A percentile compares a stretch with the other conserved stretches of the same genome.
These are phyloP conservation scores for Eutrema heterophyllum DNA, from an alignment of 345 rosid genomes.

Conservation along the genomic window DNA sequence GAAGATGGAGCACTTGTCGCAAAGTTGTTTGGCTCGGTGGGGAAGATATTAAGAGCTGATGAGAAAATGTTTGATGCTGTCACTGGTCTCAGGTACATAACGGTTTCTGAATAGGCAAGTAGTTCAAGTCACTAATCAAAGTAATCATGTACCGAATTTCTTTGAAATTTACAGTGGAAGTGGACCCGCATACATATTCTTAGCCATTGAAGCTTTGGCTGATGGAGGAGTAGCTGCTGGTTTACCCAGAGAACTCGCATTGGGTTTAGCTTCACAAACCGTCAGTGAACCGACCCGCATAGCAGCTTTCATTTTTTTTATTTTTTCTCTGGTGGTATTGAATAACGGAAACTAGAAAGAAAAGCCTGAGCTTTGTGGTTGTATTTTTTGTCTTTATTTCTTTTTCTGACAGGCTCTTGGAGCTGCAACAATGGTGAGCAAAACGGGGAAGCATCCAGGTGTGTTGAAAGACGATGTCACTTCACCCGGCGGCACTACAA, in stretches of 20 bases:
- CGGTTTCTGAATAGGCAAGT: not conserved
- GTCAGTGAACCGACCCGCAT: conserved; percentile 37
- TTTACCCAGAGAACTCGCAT: conserved; percentile 83
- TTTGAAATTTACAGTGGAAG: conserved; percentile 59
- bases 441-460: conserved; percentile 85
- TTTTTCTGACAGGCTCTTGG: conserved; percentile 63
- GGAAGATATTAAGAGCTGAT: conserved; percentile 82
- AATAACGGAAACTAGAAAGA: not conserved
- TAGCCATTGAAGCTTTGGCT: conserved; percentile 93
- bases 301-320: not conserved
- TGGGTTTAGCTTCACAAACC: conserved; percentile 85
- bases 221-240: conserved; percentile 99
- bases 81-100: conserved; percentile 75
- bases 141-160: not conserved
- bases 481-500: conserved; percentile 92
- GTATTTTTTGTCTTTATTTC: not conserved
- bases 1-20: conserved; percentile 69
- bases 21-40: conserved; percentile 72
- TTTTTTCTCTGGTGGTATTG: not conserved
- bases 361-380: not conserved
- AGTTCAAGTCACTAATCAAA: conserved; percentile 1
- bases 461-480: conserved; percentile 88
- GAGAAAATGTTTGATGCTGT: conserved; percentile 88
- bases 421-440: conserved; percentile 76
- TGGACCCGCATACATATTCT: conserved; percentile 82